These are phyloP conservation scores for Cyberlindnera xylosilytica DNA, from an alignment of 805 yeast species.

Conservation along the genomic window DNA sequence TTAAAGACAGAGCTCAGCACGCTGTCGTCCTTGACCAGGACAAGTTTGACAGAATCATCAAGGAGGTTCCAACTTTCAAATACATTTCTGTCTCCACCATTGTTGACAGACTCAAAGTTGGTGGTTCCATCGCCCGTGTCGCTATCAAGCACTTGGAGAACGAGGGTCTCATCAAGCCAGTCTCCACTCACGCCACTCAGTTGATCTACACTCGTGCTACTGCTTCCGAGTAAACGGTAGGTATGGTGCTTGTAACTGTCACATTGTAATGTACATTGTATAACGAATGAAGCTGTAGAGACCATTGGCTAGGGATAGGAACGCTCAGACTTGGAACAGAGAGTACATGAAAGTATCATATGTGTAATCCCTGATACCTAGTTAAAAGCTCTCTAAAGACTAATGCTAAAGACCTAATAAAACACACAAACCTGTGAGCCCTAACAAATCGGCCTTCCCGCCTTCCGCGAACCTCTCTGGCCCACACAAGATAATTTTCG, in stretches of 20 bases:
- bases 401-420: no score
- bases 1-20: slow-evolving; percentile 99
- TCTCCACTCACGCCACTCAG: slow-evolving; percentile 95
- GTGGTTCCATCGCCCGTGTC: slow-evolving; percentile 98
- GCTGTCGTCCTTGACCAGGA: slow-evolving; percentile 96
- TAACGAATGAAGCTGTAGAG: no score
- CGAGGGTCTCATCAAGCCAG: slow-evolving; percentile 92
- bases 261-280: slow-evolving; percentile 27
- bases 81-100: slow-evolving; percentile 96
- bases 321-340: no score
- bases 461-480: no score
- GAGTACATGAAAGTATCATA: no score
- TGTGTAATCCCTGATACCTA: no score
- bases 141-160: slow-evolving; percentile 94
- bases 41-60: slow-evolving; percentile 97
- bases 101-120: slow-evolving; percentile 98
- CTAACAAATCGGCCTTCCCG: no score
- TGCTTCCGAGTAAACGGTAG: slow-evolving; percentile 47
- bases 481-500: background rate
- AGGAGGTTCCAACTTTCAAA: slow-evolving; percentile 99
- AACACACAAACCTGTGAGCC: no score
- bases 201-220: slow-evolving; percentile 88
- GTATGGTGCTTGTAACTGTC: slow-evolving; percentile 1
- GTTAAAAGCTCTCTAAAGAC: no score
- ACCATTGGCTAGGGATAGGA: no score